Evolutionary conservation across 2,329 filamentous ascomycete species (phyloP).

Genomic region (Allantophomopsis lycopodina): DNA sequence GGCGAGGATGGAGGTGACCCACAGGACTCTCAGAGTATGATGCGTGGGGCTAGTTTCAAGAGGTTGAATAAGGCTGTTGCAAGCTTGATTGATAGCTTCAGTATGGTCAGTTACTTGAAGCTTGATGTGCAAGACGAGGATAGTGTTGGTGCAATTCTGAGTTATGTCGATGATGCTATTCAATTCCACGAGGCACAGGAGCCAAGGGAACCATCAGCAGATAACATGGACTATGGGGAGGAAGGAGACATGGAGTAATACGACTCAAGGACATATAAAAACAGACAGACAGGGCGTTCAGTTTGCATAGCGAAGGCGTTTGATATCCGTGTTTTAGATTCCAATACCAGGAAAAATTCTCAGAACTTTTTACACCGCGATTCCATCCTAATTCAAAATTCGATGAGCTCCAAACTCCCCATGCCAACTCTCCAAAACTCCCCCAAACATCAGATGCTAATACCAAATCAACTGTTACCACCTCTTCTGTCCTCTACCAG

Average conservation of each 20-base stretch:
- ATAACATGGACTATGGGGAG: slow-evolving; percentile 38
- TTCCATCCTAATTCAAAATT: slow-evolving; percentile 2
- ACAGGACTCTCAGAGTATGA: slow-evolving; percentile 53
- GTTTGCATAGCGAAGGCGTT: slow-evolving; percentile 9
- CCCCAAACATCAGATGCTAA: too few species aligned
- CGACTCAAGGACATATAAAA: background rate
- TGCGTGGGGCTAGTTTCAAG: slow-evolving; percentile 73
- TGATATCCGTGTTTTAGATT: background rate
- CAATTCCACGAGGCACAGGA: slow-evolving; percentile 92
- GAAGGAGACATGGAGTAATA: slow-evolving; percentile 19
- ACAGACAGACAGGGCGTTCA: slow-evolving; percentile 1
- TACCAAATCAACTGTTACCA: slow-evolving; percentile 11
- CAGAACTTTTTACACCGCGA: too few species aligned
- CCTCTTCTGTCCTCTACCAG: slow-evolving; percentile 4
- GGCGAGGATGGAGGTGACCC: slow-evolving; percentile 30
- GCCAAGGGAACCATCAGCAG: slow-evolving; percentile 63
- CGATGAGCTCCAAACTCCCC: too few species aligned
- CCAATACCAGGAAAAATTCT: background rate
- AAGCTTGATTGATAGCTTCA: slow-evolving; percentile 88
- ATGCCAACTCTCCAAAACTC: too few species aligned
- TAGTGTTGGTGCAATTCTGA: slow-evolving; percentile 71
- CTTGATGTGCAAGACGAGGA: slow-evolving; percentile 85
- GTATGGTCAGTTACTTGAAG: slow-evolving; percentile 92
- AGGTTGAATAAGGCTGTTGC: slow-evolving; percentile 79
- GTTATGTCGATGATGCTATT: slow-evolving; percentile 88